Percentiles rank a stretch among this genome's conserved stretches.
phyloP scores from a whole-genome alignment of 495 filamentous ascomycete species.

The Penicillium angulare region DNA sequence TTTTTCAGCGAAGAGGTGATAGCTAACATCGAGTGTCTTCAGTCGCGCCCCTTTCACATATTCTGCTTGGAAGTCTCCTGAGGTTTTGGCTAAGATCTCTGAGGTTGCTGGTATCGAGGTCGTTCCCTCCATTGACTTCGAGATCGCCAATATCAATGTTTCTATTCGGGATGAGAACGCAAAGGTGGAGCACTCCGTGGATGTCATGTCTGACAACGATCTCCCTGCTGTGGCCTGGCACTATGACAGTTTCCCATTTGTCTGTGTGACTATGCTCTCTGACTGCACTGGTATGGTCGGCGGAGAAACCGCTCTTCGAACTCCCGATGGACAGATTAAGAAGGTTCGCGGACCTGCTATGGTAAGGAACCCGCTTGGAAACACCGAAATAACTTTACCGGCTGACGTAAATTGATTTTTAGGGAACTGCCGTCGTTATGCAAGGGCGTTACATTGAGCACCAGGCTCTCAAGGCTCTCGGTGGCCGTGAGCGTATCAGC shows the following conservation, averaged over 20 bases:
- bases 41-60: slow-evolving; percentile 65
- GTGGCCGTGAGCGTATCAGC: slow-evolving; percentile 64
- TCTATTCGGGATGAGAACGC: slow-evolving; percentile 52
- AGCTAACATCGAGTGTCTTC: background rate
- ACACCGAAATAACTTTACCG: background rate
- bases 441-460: slow-evolving; percentile 76
- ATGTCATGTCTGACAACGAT: too few relatives aligned
- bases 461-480: slow-evolving; percentile 61
- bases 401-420: slow-evolving; percentile 25
- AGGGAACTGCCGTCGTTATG: slow-evolving; percentile 67
- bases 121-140: slow-evolving; percentile 64
- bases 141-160: slow-evolving; percentile 72
- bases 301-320: slow-evolving; percentile 67
- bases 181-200: slow-evolving; percentile 29
- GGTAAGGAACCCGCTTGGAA: slow-evolving; percentile 35
- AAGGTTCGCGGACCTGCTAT: slow-evolving; percentile 68
- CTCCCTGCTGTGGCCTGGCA: slow-evolving; percentile 69
- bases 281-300: slow-evolving; percentile 69
- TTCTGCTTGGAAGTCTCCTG: slow-evolving; percentile 65
- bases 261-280: slow-evolving; percentile 75
- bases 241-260: slow-evolving; percentile 72
- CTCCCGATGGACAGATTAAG: slow-evolving; percentile 56
- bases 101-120: slow-evolving; percentile 70
- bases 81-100: slow-evolving; percentile 60
- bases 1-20: background rate